Percentiles rank a stretch among this genome's conserved stretches.
Evolutionary conservation across 2,329 filamentous ascomycete genomes (phyloP).

Genomic region (Xylaria sp.): DNA sequence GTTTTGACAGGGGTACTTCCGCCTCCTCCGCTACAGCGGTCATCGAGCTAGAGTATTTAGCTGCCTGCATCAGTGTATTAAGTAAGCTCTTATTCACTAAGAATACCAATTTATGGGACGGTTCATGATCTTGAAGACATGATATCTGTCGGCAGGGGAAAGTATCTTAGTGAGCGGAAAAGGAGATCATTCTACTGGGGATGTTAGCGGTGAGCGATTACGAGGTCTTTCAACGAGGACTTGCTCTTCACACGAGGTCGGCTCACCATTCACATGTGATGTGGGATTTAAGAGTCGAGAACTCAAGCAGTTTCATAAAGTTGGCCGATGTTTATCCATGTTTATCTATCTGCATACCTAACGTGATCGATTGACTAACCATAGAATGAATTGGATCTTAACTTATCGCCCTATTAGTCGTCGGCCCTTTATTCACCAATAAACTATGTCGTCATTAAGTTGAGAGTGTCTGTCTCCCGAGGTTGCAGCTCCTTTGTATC

Average conservation of each 20-base stretch:
- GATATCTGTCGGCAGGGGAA: not conserved
- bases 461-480: not conserved
- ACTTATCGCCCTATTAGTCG: not conserved
- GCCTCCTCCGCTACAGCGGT: not conserved
- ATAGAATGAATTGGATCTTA: not conserved
- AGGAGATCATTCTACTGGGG: too few relatives aligned
- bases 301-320: not conserved
- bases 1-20: not conserved
- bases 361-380: not conserved
- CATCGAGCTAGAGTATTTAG: not conserved
- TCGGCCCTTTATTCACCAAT: not conserved
- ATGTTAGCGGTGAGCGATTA: not conserved
- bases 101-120: not conserved
- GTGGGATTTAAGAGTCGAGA: not conserved
- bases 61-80: not conserved
- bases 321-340: not conserved
- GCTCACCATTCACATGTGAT: slow-evolving; percentile 3
- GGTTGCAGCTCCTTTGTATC: not conserved
- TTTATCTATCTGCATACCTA: too few relatives aligned
- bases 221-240: not conserved
- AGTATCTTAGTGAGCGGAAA: not conserved
- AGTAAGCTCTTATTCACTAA: not conserved
- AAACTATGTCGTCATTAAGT: not conserved
- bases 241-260: not conserved
- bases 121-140: not conserved